A percentile compares a stretch with the other conserved stretches of the same genome.
These are phyloP conservation scores for Erodium maritimum DNA, from an alignment of 345 rosid genomes.

Conservation along the genomic window DNA sequence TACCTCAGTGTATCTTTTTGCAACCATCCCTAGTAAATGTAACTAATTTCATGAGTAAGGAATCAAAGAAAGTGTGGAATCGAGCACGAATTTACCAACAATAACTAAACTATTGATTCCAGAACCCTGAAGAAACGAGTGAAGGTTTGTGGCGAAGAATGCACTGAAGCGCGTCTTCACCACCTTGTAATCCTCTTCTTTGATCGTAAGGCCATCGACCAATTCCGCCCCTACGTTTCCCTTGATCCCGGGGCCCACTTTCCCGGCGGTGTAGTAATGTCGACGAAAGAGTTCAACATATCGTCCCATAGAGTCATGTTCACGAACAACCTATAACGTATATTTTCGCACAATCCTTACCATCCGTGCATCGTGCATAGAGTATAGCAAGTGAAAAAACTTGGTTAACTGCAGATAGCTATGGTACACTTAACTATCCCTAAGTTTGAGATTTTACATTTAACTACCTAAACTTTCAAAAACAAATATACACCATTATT, in stretches of 20 bases:
- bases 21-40: too few relatives aligned
- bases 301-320: slow-evolving; percentile 67
- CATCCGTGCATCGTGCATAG: slow-evolving; percentile 1
- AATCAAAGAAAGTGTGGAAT: not conserved
- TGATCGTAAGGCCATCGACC: slow-evolving; percentile 57
- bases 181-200: slow-evolving; percentile 67
- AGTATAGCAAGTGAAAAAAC: not conserved
- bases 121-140: slow-evolving; percentile 46
- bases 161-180: slow-evolving; percentile 88
- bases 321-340: slow-evolving; percentile 56
- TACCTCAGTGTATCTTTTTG: too few relatives aligned
- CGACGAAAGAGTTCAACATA: slow-evolving; percentile 69
- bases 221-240: slow-evolving; percentile 55
- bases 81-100: slow-evolving; percentile 32
- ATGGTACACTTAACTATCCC: too few relatives aligned
- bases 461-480: too few relatives aligned
- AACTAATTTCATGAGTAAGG: not conserved
- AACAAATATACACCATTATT: too few relatives aligned
- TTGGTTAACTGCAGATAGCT: too few relatives aligned
- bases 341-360: not conserved
- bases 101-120: slow-evolving; percentile 43
- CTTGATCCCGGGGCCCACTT: slow-evolving; percentile 45
- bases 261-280: slow-evolving; percentile 40
- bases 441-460: too few relatives aligned
- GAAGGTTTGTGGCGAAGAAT: slow-evolving; percentile 64